Conservation (phyloP, 768 basidiomycete species). For the Boletus rex-veris region DNA sequence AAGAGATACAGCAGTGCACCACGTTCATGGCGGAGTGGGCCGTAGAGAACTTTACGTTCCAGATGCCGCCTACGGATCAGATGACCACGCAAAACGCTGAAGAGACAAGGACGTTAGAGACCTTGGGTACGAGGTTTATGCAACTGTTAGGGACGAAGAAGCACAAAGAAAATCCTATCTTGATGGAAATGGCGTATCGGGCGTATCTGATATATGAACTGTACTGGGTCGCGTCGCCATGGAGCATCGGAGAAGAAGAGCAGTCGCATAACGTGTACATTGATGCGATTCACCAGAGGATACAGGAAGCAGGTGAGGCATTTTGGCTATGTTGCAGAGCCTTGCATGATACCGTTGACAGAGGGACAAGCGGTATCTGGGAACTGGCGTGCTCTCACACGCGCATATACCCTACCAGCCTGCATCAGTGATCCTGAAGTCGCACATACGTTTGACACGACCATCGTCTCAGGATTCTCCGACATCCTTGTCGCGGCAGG, state of each 20-base stretch:
- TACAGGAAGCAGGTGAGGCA: slow-evolving; percentile 33
- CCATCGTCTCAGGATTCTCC: slow-evolving; percentile 18
- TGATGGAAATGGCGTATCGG: slow-evolving; percentile 33
- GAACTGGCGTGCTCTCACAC: slow-evolving; percentile 41
- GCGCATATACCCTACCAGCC: slow-evolving; percentile 10
- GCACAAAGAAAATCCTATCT: slow-evolving; percentile 26
- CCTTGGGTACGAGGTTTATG: slow-evolving; percentile 15
- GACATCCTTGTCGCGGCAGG: slow-evolving; percentile 29
- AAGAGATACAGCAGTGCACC: slow-evolving; percentile 43
- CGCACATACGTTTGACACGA: slow-evolving; percentile 1
- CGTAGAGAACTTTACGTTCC: slow-evolving; percentile 36
- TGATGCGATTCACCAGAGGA: slow-evolving; percentile 31
- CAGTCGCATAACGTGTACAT: slow-evolving; percentile 14
- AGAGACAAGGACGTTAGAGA: slow-evolving; percentile 8
- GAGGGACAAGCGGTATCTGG: slow-evolving; percentile 42
- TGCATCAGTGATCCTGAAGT: slow-evolving; percentile 17
- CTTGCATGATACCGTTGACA: slow-evolving; percentile 12
- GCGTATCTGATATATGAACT: slow-evolving; percentile 22
- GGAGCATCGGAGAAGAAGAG: slow-evolving; percentile 21
- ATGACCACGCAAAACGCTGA: slow-evolving; percentile 3
- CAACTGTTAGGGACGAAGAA: slow-evolving; percentile 18
- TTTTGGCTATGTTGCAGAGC: not conserved
- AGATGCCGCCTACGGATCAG: slow-evolving; percentile 1
- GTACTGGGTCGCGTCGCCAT: slow-evolving; percentile 19
- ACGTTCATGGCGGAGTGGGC: slow-evolving; percentile 43